A percentile compares a stretch with the other conserved stretches of the same genome.
Evolutionary conservation across 2,329 filamentous ascomycete species (phyloP).

Genomic region (Trichophyton equinum): DNA sequence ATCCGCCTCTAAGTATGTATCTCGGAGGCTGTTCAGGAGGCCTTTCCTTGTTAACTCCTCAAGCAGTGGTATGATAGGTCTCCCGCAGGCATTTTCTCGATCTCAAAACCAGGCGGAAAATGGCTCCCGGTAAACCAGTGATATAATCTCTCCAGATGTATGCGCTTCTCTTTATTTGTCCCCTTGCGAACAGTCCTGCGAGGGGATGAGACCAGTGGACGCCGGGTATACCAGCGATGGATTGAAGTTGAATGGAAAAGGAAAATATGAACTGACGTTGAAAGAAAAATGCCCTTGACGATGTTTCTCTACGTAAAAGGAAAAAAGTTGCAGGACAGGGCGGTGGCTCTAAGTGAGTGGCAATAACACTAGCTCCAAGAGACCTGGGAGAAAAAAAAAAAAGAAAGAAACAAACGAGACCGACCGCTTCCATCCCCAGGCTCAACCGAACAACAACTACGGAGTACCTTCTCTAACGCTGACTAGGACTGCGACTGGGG

Average conservation of each 20-base stretch:
- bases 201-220: background rate
- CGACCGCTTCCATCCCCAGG: background rate
- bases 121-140: background rate
- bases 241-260: background rate
- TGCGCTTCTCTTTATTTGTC: background rate
- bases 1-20: background rate
- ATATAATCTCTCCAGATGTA: slow-evolving; percentile 1
- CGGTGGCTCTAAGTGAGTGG: slow-evolving; percentile 1
- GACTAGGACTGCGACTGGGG: background rate
- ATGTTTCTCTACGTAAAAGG: background rate
- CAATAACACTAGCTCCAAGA: slow-evolving; percentile 1
- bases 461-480: too few relatives aligned
- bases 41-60: background rate
- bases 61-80: background rate
- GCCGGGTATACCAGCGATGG: background rate
- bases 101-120: background rate
- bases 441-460: background rate
- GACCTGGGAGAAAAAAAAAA: background rate
- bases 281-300: background rate
- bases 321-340: background rate
- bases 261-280: background rate
- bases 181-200: background rate
- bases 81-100: background rate
- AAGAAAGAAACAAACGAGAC: slow-evolving; percentile 1
- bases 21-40: background rate